These are phyloP conservation scores for Dendrothele bispora DNA, from an alignment of 768 basidiomycete species.

Conservation along the genomic window DNA sequence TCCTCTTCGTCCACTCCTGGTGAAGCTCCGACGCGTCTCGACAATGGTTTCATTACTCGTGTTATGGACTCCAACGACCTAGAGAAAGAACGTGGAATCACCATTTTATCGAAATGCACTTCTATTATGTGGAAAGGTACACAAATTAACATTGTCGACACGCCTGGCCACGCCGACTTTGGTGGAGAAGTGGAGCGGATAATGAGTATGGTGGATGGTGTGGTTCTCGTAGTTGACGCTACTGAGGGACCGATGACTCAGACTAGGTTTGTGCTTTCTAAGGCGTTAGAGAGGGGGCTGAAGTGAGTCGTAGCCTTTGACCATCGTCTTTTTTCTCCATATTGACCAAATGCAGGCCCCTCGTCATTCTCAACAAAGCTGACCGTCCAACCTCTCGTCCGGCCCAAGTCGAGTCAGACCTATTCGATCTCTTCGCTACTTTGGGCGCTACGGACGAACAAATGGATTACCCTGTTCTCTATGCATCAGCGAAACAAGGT, in stretches of 20 bases:
- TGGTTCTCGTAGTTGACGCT: conserved; percentile 58
- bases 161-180: conserved; percentile 64
- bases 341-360: conserved; percentile 27
- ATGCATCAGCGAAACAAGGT: conserved; percentile 51
- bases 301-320: conserved; percentile 28
- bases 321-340: background rate
- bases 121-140: conserved; percentile 48
- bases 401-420: conserved; percentile 47
- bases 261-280: conserved; percentile 51
- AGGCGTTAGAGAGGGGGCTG: conserved; percentile 43
- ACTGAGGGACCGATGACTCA: conserved; percentile 66
- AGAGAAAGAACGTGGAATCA: conserved; percentile 61
- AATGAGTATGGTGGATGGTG: conserved; percentile 61
- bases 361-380: conserved; percentile 53
- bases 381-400: conserved; percentile 44
- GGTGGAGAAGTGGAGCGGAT: conserved; percentile 63
- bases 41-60: conserved; percentile 41
- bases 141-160: conserved; percentile 60
- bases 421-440: conserved; percentile 51
- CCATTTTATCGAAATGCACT: conserved; percentile 60
- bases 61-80: conserved; percentile 53
- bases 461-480: conserved; percentile 50
- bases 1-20: conserved; percentile 24
- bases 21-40: conserved; percentile 33
- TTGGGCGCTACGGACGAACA: conserved; percentile 52